Evolutionary conservation across 441 rosid species (phyloP), one percentile per base, ranked within the genome.

Genomic region (Raphanus hybrid): DNA sequence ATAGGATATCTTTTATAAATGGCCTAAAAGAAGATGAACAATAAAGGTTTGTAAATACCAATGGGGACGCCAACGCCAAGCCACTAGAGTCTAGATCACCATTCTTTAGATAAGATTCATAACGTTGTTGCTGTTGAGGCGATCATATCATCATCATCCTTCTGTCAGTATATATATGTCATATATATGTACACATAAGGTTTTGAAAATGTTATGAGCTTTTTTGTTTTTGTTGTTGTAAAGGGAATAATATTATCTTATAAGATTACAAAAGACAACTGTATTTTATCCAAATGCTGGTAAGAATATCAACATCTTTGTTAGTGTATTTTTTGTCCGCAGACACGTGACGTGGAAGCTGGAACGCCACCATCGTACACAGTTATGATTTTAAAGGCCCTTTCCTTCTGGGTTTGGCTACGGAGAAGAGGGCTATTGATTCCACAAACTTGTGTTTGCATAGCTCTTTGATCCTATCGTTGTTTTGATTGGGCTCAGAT

Each of bases 271-370:
- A 23, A 58, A 58, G 63, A 58, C 63, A 58, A 58, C 27, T 23
- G 63, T 23, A 58, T 43, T 23, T 54, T 58, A 26, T 57, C 62
- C 62, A 57, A 57, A 18, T 18, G 26, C 32, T 58, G 32, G 62
- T 58, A 23, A 18, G n/a, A 55, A 55, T 18, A 50, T 50, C 57
- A 50, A 14, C 57, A 50, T 50, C 8, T 60, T 60, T 61, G 8
- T n/a, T 14, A 32, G 55, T 41, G 14, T 39, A 1, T 2, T 8
- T n/a, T 9, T 15, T 11, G 57, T 14, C 37, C n/a, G 35, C 5
- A 15, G 69, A 71, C 73, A 72, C 77, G 81, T 78, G 73, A 72
- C 77, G 81, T 73, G 81, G 81, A 78, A 50, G 69, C 74, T 60
- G 29, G 27, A 73, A 61, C 50, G 73, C 81, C 77, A 73, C 77